Evolutionary conservation across 805 yeast genomes (phyloP).

Genomic region (Candida namnaoensis): DNA sequence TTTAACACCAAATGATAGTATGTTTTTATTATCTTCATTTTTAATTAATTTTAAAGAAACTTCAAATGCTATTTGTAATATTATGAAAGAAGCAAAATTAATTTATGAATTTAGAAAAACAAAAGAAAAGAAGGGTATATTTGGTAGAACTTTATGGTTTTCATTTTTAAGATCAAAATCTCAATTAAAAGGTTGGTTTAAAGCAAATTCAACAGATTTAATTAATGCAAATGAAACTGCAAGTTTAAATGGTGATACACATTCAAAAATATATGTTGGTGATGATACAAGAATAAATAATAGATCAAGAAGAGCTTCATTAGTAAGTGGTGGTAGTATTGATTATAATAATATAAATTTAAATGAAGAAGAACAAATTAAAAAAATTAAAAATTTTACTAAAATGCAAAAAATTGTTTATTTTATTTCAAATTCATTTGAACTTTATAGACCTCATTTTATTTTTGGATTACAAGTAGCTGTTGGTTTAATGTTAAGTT

Average conservation of each 20-base stretch:
- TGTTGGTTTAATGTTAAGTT: conserved; percentile 34
- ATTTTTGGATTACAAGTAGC: conserved; percentile 38
- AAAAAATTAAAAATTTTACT: too few relatives aligned
- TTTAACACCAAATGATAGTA: conserved; percentile 38
- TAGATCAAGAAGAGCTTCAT: too few relatives aligned
- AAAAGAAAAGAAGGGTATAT: conserved; percentile 24
- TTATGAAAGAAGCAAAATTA: conserved; percentile 22
- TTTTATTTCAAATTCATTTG: conserved; percentile 2
- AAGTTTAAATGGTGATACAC: conserved; percentile 21
- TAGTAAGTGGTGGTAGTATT: neutral
- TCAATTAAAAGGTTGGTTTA: conserved; percentile 27
- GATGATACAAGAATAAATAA: neutral
- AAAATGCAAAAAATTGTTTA: neutral
- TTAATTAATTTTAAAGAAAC: conserved; percentile 36
- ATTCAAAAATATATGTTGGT: conserved; percentile 4
- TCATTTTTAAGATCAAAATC: conserved; percentile 25
- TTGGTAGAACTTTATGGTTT: conserved; percentile 36
- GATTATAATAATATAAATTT: too few relatives aligned
- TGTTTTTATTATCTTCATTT: conserved; percentile 40
- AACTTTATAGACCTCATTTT: conserved; percentile 23
- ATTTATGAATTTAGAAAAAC: conserved; percentile 20
- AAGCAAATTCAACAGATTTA: conserved; percentile 11
- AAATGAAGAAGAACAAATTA: too few relatives aligned
- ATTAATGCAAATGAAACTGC: conserved; percentile 24
- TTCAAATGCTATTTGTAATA: conserved; percentile 20